phyloP scores from a whole-genome alignment of 192 early-diverging fungal genomes.

The Thoreauomyces humboldtii region DNA sequence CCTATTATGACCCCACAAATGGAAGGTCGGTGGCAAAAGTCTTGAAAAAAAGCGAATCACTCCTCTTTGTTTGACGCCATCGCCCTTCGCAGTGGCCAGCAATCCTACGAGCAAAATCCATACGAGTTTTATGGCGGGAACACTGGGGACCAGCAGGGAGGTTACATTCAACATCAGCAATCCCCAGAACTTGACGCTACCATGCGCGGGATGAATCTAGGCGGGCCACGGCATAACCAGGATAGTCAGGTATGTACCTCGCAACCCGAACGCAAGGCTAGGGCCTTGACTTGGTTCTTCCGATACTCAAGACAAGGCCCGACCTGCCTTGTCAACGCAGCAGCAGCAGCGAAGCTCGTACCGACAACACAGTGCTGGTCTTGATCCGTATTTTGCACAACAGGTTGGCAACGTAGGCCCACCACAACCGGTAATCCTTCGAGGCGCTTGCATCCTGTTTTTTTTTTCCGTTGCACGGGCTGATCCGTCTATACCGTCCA shows the following conservation, averaged over 20 bases:
- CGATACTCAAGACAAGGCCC: too few relatives aligned
- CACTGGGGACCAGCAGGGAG: not conserved
- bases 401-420: constrained; percentile 44
- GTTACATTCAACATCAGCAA: not conserved
- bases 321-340: too few relatives aligned
- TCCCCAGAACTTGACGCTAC: not conserved
- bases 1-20: too few relatives aligned
- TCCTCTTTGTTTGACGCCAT: too few relatives aligned
- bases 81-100: not conserved
- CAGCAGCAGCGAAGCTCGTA: not conserved
- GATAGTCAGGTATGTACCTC: too few relatives aligned
- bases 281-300: too few relatives aligned
- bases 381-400: constrained; percentile 16
- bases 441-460: too few relatives aligned
- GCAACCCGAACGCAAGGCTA: too few relatives aligned
- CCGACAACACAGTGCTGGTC: constrained; percentile 1
- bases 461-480: too few relatives aligned
- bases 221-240: too few relatives aligned
- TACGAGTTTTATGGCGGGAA: not conserved
- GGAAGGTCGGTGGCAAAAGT: too few relatives aligned
- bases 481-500: constrained; percentile 16
- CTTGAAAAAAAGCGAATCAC: too few relatives aligned
- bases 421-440: constrained; percentile 42
- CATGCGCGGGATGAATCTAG: not conserved
- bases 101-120: constrained; percentile 4